Evolutionary conservation across 1,284 basidiomycete species (phyloP).

Genomic region (Lignosus rhinocerotis): DNA sequence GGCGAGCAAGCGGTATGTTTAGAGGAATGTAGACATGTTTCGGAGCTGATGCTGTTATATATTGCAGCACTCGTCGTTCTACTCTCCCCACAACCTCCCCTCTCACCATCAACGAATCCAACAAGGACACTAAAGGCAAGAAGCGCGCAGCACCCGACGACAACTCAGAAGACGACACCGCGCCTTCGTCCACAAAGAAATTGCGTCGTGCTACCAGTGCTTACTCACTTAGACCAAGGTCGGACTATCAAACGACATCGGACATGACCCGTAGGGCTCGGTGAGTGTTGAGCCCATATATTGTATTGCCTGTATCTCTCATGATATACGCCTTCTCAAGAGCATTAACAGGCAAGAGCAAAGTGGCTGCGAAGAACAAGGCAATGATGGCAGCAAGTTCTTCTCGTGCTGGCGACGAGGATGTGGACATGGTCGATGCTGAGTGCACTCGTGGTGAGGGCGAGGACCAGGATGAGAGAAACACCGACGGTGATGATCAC

Average conservation of each 20-base stretch:
- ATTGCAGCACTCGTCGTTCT: constrained; percentile 56
- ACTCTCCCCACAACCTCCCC: constrained; percentile 46
- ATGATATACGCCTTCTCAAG: constrained; percentile 29
- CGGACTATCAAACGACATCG: constrained; percentile 42
- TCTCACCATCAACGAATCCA: constrained; percentile 74
- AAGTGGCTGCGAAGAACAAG: constrained; percentile 62
- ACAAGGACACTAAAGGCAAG: constrained; percentile 77
- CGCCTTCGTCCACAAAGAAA: constrained; percentile 50
- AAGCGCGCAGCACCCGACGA: constrained; percentile 77
- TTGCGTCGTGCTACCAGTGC: constrained; percentile 50
- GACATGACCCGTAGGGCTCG: constrained; percentile 76
- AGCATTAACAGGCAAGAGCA: constrained; percentile 57
- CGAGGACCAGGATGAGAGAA: constrained; percentile 49
- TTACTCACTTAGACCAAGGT: constrained; percentile 69
- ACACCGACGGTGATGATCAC: constrained; percentile 34
- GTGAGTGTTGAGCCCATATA: constrained; percentile 36
- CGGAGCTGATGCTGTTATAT: constrained; percentile 8
- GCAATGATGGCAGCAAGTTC: constrained; percentile 51
- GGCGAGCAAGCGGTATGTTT: constrained; percentile 60
- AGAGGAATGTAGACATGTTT: constrained; percentile 11
- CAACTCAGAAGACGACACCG: constrained; percentile 61
- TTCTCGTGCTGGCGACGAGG: constrained; percentile 65
- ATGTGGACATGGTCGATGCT: constrained; percentile 74
- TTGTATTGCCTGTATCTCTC: background rate
- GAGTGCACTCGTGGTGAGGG: constrained; percentile 60